Percentiles rank a stretch among this genome's conserved stretches.
Conservation (phyloP, 2,329 filamentous ascomycete species). For the Fusarium sp. region DNA sequence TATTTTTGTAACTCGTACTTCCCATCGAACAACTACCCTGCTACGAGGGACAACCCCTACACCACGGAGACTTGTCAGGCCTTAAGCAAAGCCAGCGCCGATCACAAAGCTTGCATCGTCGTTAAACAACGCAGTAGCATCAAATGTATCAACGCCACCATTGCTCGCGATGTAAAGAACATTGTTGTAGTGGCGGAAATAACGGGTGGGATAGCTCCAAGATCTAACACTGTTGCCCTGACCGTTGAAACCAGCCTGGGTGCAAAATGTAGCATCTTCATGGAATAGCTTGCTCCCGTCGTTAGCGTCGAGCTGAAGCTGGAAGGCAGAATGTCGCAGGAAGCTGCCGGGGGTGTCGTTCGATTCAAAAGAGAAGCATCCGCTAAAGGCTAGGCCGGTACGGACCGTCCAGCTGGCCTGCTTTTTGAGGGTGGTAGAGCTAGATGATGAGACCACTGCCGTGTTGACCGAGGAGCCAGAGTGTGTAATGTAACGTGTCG, state of each 20-base stretch:
- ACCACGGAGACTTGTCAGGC: neutral
- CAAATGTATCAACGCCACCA: slow-evolving; percentile 21
- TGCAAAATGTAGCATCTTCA: slow-evolving; percentile 26
- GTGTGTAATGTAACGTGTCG: slow-evolving; percentile 13
- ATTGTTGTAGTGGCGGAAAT: slow-evolving; percentile 20
- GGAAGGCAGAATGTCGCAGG: slow-evolving; percentile 10
- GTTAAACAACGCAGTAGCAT: neutral
- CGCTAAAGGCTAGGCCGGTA: slow-evolving; percentile 20
- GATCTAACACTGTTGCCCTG: slow-evolving; percentile 14
- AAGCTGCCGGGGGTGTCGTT: slow-evolving; percentile 22
- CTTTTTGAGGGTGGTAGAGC: slow-evolving; percentile 6
- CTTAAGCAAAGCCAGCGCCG: neutral
- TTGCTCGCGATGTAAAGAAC: slow-evolving; percentile 3
- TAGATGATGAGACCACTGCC: slow-evolving; percentile 11
- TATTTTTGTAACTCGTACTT: neutral
- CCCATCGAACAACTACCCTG: neutral
- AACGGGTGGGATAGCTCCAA: slow-evolving; percentile 27
- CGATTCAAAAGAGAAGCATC: slow-evolving; percentile 21
- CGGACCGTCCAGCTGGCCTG: slow-evolving; percentile 27
- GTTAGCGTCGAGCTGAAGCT: neutral
- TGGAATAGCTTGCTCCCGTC: slow-evolving; percentile 19
- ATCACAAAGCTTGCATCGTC: slow-evolving; percentile 20
- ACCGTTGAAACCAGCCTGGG: slow-evolving; percentile 13
- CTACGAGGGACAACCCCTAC: neutral
- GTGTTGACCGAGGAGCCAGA: slow-evolving; percentile 19